These are phyloP conservation scores for Forsythia viridissima DNA, from an alignment of 257 asterid species.

Conservation along the genomic window DNA sequence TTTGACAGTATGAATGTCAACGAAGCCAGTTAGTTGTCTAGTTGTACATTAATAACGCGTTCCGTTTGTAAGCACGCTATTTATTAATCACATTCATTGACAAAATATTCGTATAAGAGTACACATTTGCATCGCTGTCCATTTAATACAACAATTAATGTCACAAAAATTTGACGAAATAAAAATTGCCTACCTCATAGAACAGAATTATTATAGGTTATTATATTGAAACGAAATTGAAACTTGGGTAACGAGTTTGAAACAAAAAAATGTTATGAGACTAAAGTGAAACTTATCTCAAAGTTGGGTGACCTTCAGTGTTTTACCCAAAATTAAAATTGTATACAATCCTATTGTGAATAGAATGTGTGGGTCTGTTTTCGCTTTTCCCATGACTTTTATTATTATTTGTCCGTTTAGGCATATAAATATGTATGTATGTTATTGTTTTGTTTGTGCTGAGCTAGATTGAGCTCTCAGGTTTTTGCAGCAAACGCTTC, in stretches of 20 bases:
- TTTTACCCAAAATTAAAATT: background rate
- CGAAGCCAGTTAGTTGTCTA: no score
- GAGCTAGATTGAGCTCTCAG: conserved; percentile 35
- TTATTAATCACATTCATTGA: no score
- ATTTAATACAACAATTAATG: background rate
- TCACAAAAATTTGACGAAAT: background rate
- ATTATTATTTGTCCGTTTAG: conserved; percentile 13
- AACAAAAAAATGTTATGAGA: background rate
- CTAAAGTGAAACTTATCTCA: background rate
- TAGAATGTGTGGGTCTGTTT: conserved; percentile 48
- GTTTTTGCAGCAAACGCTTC: conserved; percentile 31
- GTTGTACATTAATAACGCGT: no score
- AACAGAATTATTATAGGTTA: background rate
- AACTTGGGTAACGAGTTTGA: background rate
- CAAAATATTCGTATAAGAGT: no score
- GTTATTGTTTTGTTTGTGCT: conserved; percentile 12
- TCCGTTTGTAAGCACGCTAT: no score
- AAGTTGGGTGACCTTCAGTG: background rate
- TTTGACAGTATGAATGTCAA: no score
- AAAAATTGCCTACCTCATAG: background rate
- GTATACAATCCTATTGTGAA: background rate
- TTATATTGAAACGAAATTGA: background rate
- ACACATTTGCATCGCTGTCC: background rate
- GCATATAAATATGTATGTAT: background rate
- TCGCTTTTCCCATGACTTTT: conserved; percentile 12